Base-by-base conservation (phyloP, 2,329 filamentous ascomycete genomes). In the Paraphoma chrysanthemicola region DNA sequence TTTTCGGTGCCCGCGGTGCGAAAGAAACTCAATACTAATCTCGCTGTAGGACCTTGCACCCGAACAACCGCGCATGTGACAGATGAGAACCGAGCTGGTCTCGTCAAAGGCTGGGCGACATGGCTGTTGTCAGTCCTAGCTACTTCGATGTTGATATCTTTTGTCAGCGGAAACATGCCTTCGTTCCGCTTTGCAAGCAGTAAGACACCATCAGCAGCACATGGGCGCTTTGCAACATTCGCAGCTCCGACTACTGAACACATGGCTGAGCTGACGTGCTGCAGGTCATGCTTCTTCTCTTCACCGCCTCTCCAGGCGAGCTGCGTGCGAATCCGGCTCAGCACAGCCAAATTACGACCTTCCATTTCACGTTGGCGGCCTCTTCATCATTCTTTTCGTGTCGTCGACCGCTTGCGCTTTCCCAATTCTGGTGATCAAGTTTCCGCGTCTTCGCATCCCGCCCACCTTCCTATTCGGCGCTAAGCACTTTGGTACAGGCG, bases 401-500 rank as follows among this genome's bases (percentile, higher is more conserved):
- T 75, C 72, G 4, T 61, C 69, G 17, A 68, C 63, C 18, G 86
- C 85, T 67, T 88, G 86, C 71, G 84, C 85, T 44, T 88, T 88
- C 62, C 86, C 86, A 0, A 80, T 88, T 50, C 78, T 88, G 23
- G 84, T 85, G 18, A 81, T 83, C 53, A 82, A 83, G 33, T 86
- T 87, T 59, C 86, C 86, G 2, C 78, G 79, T n/a, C 76, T 88
- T 42, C 84, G 83, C 11, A 83, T 88, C 31, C 86, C 86, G 11
- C 82, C 83, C 44, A 81, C 82, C 12, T 86, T 88, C 67, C 86
- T 87, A 60, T 82, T 84, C 41, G 85, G 83, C 69, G 69, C 66
- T 3, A 86, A 87, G 62, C 85, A 87, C 66, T 77, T 77, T 43
- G 74, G 91, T 61, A 95, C 91, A 0, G 91, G 91, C 45, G 91